These are phyloP conservation scores for Zopfochytrium polystomum DNA, from an alignment of 371 early-diverging fungal genomes.

Conservation along the genomic window DNA sequence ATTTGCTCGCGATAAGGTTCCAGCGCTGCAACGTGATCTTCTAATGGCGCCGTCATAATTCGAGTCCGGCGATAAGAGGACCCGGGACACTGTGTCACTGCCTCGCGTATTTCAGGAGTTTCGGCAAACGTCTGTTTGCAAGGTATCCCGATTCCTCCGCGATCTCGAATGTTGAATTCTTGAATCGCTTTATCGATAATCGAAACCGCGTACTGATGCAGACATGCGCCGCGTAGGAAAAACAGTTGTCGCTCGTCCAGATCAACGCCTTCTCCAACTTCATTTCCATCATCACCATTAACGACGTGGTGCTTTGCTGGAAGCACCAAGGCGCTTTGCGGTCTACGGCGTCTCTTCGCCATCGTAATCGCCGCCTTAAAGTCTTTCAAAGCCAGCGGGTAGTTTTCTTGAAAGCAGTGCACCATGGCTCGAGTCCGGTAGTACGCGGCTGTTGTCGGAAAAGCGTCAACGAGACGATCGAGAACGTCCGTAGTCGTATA, in stretches of 20 bases:
- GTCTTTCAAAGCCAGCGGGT: conserved; percentile 22
- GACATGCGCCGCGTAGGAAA: conserved; percentile 33
- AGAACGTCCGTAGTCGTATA: conserved; percentile 28
- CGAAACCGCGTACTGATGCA: conserved; percentile 33
- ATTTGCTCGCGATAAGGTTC: no score
- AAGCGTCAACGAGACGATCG: conserved; percentile 21
- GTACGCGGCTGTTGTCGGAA: conserved; percentile 27
- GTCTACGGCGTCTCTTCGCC: conserved; percentile 9
- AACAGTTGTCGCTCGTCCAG: conserved; percentile 26
- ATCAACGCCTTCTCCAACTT: conserved; percentile 17
- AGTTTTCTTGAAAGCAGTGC: conserved; percentile 32
- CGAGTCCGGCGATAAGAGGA: no score
- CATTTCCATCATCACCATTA: conserved; percentile 4
- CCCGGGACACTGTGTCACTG: no score
- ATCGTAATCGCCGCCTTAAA: conserved; percentile 29
- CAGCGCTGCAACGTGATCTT: no score
- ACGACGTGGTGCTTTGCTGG: no score
- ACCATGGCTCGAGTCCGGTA: conserved; percentile 37
- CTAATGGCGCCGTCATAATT: no score
- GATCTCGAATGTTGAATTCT: conserved; percentile 25
- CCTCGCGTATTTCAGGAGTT: no score
- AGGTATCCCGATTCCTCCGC: no score
- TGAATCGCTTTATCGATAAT: conserved; percentile 29
- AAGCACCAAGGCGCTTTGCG: no score
- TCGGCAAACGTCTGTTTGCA: no score